Conservation (phyloP, 331 rosid genomes). For the Acacia pycnantha region DNA sequence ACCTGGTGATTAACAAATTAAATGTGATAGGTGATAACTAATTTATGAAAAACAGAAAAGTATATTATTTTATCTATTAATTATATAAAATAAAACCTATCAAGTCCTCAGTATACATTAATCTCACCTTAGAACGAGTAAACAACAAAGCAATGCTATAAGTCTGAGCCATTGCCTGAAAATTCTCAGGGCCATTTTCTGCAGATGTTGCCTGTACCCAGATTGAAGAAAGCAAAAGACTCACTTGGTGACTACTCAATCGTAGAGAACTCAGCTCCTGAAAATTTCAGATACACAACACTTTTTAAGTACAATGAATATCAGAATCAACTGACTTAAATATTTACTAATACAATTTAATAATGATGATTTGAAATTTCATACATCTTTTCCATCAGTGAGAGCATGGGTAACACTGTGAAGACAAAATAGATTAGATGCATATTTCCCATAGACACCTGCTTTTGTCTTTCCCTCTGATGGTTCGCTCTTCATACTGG, state of each 20-base stretch:
- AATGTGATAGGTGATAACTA: not conserved
- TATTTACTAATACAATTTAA: not conserved
- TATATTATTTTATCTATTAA: not conserved
- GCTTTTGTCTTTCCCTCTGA: constrained; percentile 40
- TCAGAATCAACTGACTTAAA: constrained; percentile 11
- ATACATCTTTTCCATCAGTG: constrained; percentile 57
- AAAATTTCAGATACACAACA: constrained; percentile 28
- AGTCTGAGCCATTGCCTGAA: constrained; percentile 95
- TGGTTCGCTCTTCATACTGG: constrained; percentile 35
- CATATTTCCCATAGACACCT: constrained; percentile 35
- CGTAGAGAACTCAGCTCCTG: constrained; percentile 85
- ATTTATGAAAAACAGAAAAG: constrained; percentile 3
- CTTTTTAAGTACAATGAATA: constrained; percentile 25
- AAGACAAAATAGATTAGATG: constrained; percentile 24
- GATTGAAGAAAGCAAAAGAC: constrained; percentile 89
- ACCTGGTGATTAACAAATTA: constrained; percentile 2
- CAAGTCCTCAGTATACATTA: constrained; percentile 21
- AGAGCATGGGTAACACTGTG: constrained; percentile 43
- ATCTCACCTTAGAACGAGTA: constrained; percentile 80
- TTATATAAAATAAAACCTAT: constrained; percentile 27
- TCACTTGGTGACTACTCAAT: constrained; percentile 91
- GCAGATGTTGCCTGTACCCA: constrained; percentile 93
- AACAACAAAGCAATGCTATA: constrained; percentile 73
- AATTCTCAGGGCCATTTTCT: constrained; percentile 81
- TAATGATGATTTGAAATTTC: constrained; percentile 27